phyloP scores from a whole-genome alignment of 495 filamentous ascomycete species.

The Neurospora sp. region DNA sequence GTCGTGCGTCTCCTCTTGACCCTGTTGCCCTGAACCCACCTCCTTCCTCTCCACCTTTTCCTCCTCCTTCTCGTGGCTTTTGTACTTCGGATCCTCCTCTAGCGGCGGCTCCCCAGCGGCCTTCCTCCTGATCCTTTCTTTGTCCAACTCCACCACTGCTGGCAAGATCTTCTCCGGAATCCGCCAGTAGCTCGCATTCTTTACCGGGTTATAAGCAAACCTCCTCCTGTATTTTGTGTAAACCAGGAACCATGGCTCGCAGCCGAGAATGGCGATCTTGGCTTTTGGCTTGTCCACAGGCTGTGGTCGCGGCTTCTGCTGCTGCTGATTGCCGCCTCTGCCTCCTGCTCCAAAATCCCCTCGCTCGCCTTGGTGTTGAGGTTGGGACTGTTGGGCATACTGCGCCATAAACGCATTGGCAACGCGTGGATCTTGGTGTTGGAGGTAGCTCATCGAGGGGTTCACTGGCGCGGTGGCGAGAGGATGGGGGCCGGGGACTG shows the following conservation, averaged over 20 bases:
- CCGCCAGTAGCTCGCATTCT: conserved; percentile 85
- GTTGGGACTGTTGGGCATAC: conserved; percentile 20
- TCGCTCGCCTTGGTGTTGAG: conserved; percentile 15
- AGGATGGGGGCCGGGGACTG: background rate
- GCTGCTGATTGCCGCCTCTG: conserved; percentile 40
- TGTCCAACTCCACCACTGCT: conserved; percentile 64
- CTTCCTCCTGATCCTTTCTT: conserved; percentile 42
- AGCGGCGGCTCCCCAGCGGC: conserved; percentile 17
- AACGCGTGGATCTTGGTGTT: conserved; percentile 35
- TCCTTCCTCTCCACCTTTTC: background rate
- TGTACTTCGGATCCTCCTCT: background rate
- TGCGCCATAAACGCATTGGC: conserved; percentile 39
- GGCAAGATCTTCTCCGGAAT: conserved; percentile 76
- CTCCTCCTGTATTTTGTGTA: conserved; percentile 79
- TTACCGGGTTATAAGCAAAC: conserved; percentile 78
- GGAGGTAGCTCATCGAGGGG: conserved; percentile 29
- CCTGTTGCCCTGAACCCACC: background rate
- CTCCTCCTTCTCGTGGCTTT: background rate
- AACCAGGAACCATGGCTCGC: conserved; percentile 84
- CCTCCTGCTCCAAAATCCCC: conserved; percentile 29
- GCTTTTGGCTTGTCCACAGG: conserved; percentile 72
- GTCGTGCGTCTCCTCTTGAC: conserved; percentile 10
- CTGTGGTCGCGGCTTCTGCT: conserved; percentile 48
- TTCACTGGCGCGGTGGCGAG: conserved; percentile 10
- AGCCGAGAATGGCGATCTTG: conserved; percentile 67